Conservation (phyloP, 192 early-diverging fungal species). For the Coemansia sp. region DNA sequence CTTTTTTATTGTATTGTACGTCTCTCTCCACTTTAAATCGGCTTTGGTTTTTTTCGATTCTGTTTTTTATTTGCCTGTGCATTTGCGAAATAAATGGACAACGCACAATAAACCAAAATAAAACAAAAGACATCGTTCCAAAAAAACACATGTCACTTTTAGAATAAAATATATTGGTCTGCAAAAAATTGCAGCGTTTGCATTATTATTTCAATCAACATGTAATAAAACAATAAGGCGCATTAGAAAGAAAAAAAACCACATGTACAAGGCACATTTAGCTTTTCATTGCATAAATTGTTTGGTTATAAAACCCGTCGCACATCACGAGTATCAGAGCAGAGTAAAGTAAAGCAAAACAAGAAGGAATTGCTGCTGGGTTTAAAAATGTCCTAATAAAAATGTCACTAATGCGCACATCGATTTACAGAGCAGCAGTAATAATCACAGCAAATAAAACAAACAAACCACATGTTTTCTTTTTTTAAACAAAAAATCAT, state of each 20-base stretch:
- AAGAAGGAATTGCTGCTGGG: too few species aligned
- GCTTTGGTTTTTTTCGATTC: not conserved
- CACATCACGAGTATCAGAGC: too few species aligned
- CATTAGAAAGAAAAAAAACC: not conserved
- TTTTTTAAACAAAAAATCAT: not conserved
- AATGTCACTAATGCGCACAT: too few species aligned
- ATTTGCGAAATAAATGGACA: not conserved
- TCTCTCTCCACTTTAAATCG: not conserved
- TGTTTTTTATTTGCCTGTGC: not conserved
- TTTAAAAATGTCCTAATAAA: too few species aligned
- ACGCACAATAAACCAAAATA: not conserved
- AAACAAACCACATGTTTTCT: not conserved
- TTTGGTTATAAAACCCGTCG: not conserved
- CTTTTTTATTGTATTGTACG: not conserved
- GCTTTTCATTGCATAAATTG: not conserved
- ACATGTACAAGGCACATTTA: not conserved
- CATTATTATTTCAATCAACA: not conserved
- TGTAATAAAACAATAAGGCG: not conserved
- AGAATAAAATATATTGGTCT: too few species aligned
- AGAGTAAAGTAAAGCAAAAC: too few species aligned
- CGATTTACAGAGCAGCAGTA: too few species aligned
- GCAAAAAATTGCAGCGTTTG: not conserved
- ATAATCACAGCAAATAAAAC: too few species aligned
- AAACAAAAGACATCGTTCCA: not conserved
- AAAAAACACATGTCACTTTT: not conserved